Conservation (phyloP, 2,329 filamentous ascomycete species). For the Pyrenochaeta sp. region DNA sequence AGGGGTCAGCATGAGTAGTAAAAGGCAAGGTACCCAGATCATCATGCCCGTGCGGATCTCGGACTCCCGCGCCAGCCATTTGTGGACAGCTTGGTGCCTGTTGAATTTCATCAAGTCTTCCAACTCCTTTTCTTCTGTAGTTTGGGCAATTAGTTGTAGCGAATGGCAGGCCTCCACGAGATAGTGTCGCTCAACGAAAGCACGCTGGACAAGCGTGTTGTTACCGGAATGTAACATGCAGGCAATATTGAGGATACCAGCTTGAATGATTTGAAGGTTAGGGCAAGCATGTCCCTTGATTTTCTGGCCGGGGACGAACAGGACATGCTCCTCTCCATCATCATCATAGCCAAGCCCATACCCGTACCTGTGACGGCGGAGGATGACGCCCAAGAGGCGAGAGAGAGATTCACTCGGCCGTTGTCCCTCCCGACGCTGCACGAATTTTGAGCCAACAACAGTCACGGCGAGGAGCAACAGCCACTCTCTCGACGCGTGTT, state of each 20-base stretch:
- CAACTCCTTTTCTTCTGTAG: neutral
- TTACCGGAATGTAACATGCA: conserved; percentile 17
- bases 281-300: neutral
- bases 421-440: conserved; percentile 4
- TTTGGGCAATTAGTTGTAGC: conserved; percentile 4
- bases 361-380: conserved; percentile 1
- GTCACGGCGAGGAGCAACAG: conserved; percentile 37
- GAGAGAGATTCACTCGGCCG: neutral
- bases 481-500: conserved; percentile 13
- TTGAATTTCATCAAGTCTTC: neutral
- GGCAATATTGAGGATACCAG: conserved; percentile 15
- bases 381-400: conserved; percentile 2
- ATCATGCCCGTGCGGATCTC: conserved; percentile 8
- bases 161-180: conserved; percentile 11
- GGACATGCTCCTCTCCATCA: too few relatives aligned
- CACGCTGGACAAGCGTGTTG: conserved; percentile 5
- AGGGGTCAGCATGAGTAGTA: too few relatives aligned
- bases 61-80: conserved; percentile 6
- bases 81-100: neutral
- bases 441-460: conserved; percentile 36
- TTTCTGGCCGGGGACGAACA: too few relatives aligned
- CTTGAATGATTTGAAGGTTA: conserved; percentile 9
- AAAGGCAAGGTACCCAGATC: conserved; percentile 4
- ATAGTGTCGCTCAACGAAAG: too few relatives aligned
- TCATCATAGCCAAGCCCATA: neutral